Conservation (phyloP, 2,329 filamentous ascomycete species). For the Sclerotinia minor region DNA sequence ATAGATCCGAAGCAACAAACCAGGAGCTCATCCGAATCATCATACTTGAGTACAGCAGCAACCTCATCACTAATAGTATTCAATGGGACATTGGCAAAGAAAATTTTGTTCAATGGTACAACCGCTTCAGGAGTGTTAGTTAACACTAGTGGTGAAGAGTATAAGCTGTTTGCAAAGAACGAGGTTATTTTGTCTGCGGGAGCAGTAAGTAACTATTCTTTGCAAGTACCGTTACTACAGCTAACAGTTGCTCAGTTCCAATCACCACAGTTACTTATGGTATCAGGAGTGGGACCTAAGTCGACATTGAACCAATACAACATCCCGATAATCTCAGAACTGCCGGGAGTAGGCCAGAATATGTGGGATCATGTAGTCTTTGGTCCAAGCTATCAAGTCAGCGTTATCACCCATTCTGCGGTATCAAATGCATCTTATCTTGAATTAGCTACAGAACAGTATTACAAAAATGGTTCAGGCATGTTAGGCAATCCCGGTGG, state of each 20-base stretch:
- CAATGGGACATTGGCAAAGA: constrained; percentile 4
- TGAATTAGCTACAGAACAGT: neutral
- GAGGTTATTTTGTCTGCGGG: constrained; percentile 29
- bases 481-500: constrained; percentile 20
- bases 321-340: constrained; percentile 40
- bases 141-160: constrained; percentile 10
- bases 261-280: constrained; percentile 17
- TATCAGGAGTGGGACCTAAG: neutral
- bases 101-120: constrained; percentile 13
- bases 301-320: neutral
- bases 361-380: constrained; percentile 37
- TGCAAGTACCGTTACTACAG: neutral
- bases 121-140: constrained; percentile 12
- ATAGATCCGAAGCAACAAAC: neutral
- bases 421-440: constrained; percentile 4
- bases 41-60: neutral
- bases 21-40: constrained; percentile 10
- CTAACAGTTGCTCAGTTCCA: constrained; percentile 5
- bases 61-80: neutral
- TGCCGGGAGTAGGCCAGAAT: constrained; percentile 50
- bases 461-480: constrained; percentile 6
- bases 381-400: constrained; percentile 21
- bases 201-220: neutral
- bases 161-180: constrained; percentile 29
- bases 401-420: constrained; percentile 16